Base-by-base conservation (phyloP, 2,329 filamentous ascomycete species). In the Microascus cirrosus region DNA sequence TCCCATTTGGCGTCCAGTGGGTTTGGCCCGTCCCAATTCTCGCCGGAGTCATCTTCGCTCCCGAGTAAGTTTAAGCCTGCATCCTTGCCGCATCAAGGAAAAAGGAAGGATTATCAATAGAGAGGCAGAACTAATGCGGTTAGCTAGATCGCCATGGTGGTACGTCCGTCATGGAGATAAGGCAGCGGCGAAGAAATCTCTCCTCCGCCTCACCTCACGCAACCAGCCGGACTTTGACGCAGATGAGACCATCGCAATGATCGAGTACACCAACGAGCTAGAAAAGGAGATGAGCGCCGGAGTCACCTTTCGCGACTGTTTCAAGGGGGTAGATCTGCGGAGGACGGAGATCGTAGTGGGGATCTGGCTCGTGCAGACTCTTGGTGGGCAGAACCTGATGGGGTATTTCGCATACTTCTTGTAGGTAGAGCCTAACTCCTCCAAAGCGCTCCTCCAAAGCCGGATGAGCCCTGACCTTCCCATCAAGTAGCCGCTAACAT, bases 1-100 rank as follows among this genome's bases (percentile, higher is more conserved):
- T 75, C 42, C 77, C 78, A 0, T 81, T 78, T 60, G 77, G 69
- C 18, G 64, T 80, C 7, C 78, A 81, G 66, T 81, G 78, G 79
- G 68, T 77, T 0, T 81, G 76, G 73, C 75, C 77, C 0, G 65
- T 77, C 2, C 75, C 75, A 1, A 73, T 81, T 2, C 65, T 80
- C 1, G 62, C 72, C 6, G 73, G 70, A 3, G 63, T 77, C 2
- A 53, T 72, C 11, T 77, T 79, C 60, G 76, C 76, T 3, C 78
- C 78, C 0, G 78, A 80, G 68, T 74, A 58, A 63, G 64, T 54
- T n/a, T 0, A 78, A 80, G 68, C 74, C 58, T 62, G 64, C 35
- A 10, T 45, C 39, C 18, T n/a, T 45, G 18, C 5, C 39, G 3
- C 13, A n/a, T 7, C 13, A 15, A 18, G 3, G 36, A 13, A 39